Percentiles rank a stretch among this genome's conserved stretches.
phyloP scores from a whole-genome alignment of 768 basidiomycete species.

The Suillus variegatus region DNA sequence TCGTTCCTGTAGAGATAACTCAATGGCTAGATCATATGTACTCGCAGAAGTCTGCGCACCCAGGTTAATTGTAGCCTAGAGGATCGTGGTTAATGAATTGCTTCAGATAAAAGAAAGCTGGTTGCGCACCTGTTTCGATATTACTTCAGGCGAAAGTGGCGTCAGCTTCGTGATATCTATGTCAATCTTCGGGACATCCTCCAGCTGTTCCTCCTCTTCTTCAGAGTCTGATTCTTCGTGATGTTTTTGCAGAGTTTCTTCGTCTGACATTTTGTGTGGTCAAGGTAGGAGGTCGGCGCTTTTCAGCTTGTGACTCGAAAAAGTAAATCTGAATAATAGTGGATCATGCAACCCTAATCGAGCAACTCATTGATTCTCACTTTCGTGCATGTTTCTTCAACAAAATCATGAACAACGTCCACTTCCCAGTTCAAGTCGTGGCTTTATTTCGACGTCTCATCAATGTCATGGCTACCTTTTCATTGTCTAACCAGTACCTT shows the following conservation, averaged over 20 bases:
- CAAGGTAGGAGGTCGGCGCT: slow-evolving; percentile 4
- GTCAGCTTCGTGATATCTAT: slow-evolving; percentile 83
- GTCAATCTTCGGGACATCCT: slow-evolving; percentile 64
- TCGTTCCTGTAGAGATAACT: slow-evolving; percentile 67
- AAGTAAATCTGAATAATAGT: neutral
- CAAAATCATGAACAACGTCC: slow-evolving; percentile 42
- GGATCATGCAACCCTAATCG: neutral
- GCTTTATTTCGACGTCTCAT: slow-evolving; percentile 64
- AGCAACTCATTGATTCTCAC: neutral
- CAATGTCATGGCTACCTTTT: slow-evolving; percentile 68
- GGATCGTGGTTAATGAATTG: slow-evolving; percentile 4
- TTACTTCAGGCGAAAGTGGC: slow-evolving; percentile 86
- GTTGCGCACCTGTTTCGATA: slow-evolving; percentile 81
- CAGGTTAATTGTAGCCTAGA: slow-evolving; percentile 92
- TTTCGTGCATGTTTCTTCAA: neutral
- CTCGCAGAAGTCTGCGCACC: slow-evolving; percentile 44
- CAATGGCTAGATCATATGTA: slow-evolving; percentile 1
- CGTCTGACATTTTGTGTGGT: slow-evolving; percentile 54
- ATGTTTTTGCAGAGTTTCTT: slow-evolving; percentile 65
- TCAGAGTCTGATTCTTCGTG: slow-evolving; percentile 73
- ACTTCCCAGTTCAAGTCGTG: slow-evolving; percentile 60
- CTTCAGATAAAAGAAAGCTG: neutral
- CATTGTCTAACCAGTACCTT: slow-evolving; percentile 67
- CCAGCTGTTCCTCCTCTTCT: slow-evolving; percentile 57
- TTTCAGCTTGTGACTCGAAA: slow-evolving; percentile 1